Base-by-base conservation (phyloP, 164 flowering plant species). In the Liquidambar formosana region DNA sequence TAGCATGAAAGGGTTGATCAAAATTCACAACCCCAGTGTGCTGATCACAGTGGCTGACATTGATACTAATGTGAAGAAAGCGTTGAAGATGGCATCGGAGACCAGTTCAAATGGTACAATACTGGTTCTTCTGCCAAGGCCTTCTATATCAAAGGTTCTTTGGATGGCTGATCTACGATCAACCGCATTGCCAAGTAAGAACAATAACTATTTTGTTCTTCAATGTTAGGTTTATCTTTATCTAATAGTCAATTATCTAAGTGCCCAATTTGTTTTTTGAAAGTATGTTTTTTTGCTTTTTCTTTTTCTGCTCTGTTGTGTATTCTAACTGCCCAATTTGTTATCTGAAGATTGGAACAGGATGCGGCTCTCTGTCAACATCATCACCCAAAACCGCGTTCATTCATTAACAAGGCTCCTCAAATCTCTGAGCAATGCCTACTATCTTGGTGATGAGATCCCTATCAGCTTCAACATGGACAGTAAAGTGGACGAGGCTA, bases 101-200 rank as follows among this genome's bases (percentile, higher is more conserved):
- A 71, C 79, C 56, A 81, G 69, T 65, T 22, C 69, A 23, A 91
- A 91, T 67, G 65, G 66, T 3, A 64, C 97, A 0, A 71, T 82
- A 0, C 63, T 93, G 66, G 81, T 91, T 71, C 82, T 86, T 62
- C 64, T 93, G 22, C 99, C 97, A 16, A 83, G 88, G 72, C 27
- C 84, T 46, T 83, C 97, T 5, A 74, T 95, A 8, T 27, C 94
- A n/a, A 88, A 85, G 78, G 99, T 83, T 65, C 92, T 93, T 14
- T 95, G 97, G 97, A 95, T 95, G 97, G 93, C 97, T 64, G 93
- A 95, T 75, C 83, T 95, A 11, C 78, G 96, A 57, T 56, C 99
- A 61, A 84, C 99, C 0, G 96, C 97, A 45, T 77, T 95, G 79
- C 94, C 97, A 80, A 87, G 99, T 95, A 87, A 88, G 96, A 69